phyloP scores from a whole-genome alignment of 1,284 basidiomycete genomes.

The Erythrobasidium hasegawianum region DNA sequence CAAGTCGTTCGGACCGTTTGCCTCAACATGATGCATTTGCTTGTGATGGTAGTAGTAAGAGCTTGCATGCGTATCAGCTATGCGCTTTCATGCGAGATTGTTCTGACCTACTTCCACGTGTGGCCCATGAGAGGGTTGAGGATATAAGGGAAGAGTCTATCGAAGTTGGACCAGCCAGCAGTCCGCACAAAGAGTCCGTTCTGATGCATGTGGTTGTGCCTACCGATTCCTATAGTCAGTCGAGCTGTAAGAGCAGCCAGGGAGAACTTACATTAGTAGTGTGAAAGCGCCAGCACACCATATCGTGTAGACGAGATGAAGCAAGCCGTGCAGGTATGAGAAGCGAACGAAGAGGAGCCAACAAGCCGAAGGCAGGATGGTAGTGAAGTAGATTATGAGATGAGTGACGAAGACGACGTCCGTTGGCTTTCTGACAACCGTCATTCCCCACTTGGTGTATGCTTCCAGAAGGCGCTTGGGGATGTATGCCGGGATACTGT shows the following conservation, averaged over 20 bases:
- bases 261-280: conserved; percentile 9
- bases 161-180: conserved; percentile 5
- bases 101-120: conserved; percentile 5
- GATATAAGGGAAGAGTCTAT: conserved; percentile 17
- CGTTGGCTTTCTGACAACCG: conserved; percentile 8
- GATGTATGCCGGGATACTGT: background rate
- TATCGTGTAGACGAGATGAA: conserved; percentile 10
- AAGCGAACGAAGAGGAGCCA: conserved; percentile 19
- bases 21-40: conserved; percentile 31
- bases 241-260: background rate
- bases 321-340: conserved; percentile 6
- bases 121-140: conserved; percentile 22
- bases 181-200: conserved; percentile 6
- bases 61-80: background rate
- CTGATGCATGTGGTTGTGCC: conserved; percentile 26
- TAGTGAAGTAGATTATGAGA: conserved; percentile 18
- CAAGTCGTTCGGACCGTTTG: conserved; percentile 26
- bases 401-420: conserved; percentile 31
- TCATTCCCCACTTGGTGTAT: conserved; percentile 2
- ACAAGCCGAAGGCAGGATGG: conserved; percentile 16
- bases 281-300: conserved; percentile 23
- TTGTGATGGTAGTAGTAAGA: conserved; percentile 17
- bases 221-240: background rate
- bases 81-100: background rate
- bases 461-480: conserved; percentile 1